phyloP scores from a whole-genome alignment of 345 rosid genomes.

The Murraya koenigii region DNA sequence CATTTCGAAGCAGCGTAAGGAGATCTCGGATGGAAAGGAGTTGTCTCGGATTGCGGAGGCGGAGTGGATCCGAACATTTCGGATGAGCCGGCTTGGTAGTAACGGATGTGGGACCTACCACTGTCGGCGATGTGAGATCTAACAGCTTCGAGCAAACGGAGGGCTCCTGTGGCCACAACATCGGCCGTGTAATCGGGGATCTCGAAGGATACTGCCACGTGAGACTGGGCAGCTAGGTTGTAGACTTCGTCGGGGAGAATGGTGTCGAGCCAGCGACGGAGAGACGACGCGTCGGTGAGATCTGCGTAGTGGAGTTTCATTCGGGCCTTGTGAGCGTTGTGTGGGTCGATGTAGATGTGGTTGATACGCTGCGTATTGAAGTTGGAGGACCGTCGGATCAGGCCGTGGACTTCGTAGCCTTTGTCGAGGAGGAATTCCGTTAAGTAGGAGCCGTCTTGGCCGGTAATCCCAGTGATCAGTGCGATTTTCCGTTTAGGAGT shows the following conservation, averaged over 20 bases:
- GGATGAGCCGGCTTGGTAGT: constrained; percentile 94
- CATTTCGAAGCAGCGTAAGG: constrained; percentile 93
- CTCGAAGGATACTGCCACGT: constrained; percentile 94
- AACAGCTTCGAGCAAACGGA: constrained; percentile 91
- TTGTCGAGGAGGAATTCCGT: constrained; percentile 79
- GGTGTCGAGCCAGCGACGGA: constrained; percentile 94
- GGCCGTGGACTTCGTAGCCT: constrained; percentile 84
- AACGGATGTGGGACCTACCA: constrained; percentile 58
- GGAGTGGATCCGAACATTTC: constrained; percentile 97
- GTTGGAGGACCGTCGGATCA: constrained; percentile 94
- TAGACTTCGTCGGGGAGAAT: constrained; percentile 88
- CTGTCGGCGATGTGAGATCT: constrained; percentile 81
- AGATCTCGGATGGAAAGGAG: constrained; percentile 95
- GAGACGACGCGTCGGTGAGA: constrained; percentile 86
- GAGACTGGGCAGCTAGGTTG: constrained; percentile 93
- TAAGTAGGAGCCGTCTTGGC: constrained; percentile 95
- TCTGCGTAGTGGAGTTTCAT: constrained; percentile 95
- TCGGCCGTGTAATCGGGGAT: constrained; percentile 96
- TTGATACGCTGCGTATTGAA: constrained; percentile 95
- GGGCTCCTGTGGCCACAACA: constrained; percentile 91
- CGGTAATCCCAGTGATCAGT: constrained; percentile 87
- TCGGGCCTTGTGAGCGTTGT: constrained; percentile 75
- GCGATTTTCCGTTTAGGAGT: constrained; percentile 45
- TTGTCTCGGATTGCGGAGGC: constrained; percentile 77
- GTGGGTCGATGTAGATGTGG: constrained; percentile 97